A percentile compares a stretch with the other conserved stretches of the same genome.
Conservation (phyloP, 805 yeast species). For the Teunomyces pallodes region DNA sequence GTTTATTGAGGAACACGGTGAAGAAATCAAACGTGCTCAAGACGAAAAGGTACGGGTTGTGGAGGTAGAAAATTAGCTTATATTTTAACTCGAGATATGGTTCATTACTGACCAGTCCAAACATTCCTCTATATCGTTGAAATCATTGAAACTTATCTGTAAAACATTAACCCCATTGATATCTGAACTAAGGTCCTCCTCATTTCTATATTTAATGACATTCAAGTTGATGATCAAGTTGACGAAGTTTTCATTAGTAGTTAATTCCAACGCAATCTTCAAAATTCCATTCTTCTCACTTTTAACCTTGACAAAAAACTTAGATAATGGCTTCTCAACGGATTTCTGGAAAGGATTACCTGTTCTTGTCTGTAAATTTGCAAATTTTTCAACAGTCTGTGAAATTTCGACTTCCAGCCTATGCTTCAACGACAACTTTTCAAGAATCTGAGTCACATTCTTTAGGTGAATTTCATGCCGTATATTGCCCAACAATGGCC, state of each 20-base stretch:
- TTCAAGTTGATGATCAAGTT: conserved; percentile 35
- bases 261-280: conserved; percentile 28
- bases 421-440: conserved; percentile 16
- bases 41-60: conserved; percentile 31
- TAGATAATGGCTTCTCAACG: conserved; percentile 36
- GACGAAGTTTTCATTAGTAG: conserved; percentile 42
- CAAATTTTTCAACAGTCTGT: conserved; percentile 19
- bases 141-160: conserved; percentile 48
- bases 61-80: conserved; percentile 16
- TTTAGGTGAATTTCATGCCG: conserved; percentile 48
- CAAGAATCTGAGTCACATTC: conserved; percentile 27
- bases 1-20: conserved; percentile 38
- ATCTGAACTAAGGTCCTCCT: conserved; percentile 25
- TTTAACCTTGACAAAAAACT: conserved; percentile 23
- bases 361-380: conserved; percentile 18
- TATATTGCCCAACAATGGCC: conserved; percentile 59
- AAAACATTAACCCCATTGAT: conserved; percentile 38
- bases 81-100: conserved; percentile 20
- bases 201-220: conserved; percentile 28
- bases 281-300: conserved; percentile 16
- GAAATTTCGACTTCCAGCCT: conserved; percentile 9
- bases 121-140: conserved; percentile 54
- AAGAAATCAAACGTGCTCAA: conserved; percentile 28
- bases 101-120: conserved; percentile 50
- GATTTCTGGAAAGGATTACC: conserved; percentile 39